phyloP scores from a whole-genome alignment of 1,284 basidiomycete genomes.

The Rhodotorula sp. region DNA sequence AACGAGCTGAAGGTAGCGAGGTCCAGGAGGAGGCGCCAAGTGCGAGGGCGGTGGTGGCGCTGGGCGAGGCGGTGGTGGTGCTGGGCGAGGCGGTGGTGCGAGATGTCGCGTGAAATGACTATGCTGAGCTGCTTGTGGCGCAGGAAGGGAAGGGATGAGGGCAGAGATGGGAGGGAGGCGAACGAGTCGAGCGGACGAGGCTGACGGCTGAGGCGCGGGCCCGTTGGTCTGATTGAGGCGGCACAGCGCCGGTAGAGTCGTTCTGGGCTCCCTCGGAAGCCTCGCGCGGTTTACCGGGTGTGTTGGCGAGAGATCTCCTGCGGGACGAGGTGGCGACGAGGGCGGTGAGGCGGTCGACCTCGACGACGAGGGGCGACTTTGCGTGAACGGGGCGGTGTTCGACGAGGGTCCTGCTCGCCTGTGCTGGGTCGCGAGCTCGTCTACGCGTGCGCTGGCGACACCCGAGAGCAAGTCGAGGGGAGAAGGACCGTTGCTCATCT shows the following conservation, averaged over 20 bases:
- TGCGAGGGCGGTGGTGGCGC: neutral
- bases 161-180: no score
- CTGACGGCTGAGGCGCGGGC: no score
- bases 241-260: no score
- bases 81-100: neutral
- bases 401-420: neutral
- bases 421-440: neutral
- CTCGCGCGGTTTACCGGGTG: no score
- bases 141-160: neutral
- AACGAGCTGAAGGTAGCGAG: neutral
- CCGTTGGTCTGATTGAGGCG: no score
- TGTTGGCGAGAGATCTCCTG: no score
- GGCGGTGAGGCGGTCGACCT: no score
- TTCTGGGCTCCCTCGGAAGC: no score
- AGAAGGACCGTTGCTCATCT: neutral
- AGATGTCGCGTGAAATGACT: neutral
- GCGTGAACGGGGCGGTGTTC: neutral
- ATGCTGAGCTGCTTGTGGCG: neutral
- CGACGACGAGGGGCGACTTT: no score
- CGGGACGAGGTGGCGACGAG: no score
- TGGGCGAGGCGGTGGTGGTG: neutral
- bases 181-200: no score
- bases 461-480: constrained; percentile 1
- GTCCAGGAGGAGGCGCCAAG: neutral
- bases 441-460: neutral